Base-by-base conservation (phyloP, 768 basidiomycete species). In the Strobilomyces dryophilus region DNA sequence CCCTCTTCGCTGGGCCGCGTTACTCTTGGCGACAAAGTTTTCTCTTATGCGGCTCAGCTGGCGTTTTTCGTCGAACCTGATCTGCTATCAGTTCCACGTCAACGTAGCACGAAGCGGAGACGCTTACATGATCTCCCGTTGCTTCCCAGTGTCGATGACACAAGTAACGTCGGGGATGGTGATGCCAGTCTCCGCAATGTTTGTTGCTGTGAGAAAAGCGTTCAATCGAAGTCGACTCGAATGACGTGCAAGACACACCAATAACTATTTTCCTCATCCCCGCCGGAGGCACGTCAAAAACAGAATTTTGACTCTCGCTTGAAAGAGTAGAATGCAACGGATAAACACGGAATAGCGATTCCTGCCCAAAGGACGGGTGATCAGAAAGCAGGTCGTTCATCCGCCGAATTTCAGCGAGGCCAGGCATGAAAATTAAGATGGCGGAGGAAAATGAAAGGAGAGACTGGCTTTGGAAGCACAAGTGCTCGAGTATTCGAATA, bases 121-220 rank as follows among this genome's bases (percentile, higher is more conserved):
- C 21, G n/a, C 8, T 14, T 53, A 87, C 86, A 87, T 83, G 87
- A 97, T 97, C 73, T 97, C 94, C 59, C 92, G 80, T 66, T 97
- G 93, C 63, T 90, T 93, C 45, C 95, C 94, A 0, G 85, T 82
- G 64, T 99, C 95, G 54, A 98, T 92, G 21, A 98, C 95, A 59
- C 92, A 94, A 9, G 94, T 95, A 54, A 97, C 90, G 61, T 99
- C 97, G 7, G 95, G 95, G 51, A 99, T 99, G 2, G 97, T 99
- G 50, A 99, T 91, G 61, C 95, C 95, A 14, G 95, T 99, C 71
- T 99, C 95, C 15, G 92, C 89, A 60, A 95, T 92, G 64, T 95
- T 92, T 32, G 92, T 92, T 3, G 90, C 90, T 92, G 44, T 34
- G 24, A 40, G 17, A 49, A 15, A 10, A 12, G 5, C 56, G 17